Evolutionary conservation across 2,329 filamentous ascomycete species (phyloP), one percentile per base, ranked within the genome.

Genomic region (Hymenoscyphus albidus): DNA sequence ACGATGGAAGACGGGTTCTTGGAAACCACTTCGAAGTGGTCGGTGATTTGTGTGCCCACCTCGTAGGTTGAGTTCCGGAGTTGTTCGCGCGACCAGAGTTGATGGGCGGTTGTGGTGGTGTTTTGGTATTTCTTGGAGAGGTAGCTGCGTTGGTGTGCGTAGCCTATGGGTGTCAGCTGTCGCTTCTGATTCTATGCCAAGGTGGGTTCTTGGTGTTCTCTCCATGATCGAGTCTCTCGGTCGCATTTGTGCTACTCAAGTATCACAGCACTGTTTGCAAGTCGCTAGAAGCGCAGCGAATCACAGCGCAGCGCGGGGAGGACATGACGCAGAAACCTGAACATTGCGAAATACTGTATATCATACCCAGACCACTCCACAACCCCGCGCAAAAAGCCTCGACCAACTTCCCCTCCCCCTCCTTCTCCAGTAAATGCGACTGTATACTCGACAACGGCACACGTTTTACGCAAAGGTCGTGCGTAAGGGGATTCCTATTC

Each of bases 1-100:
- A 86, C 80, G 65, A 91, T 87, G 12, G 81, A 78, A 6, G 80
- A 81, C 0, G 83, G 78, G 0, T 83, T 87, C 76, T 88, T 88
- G 62, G 87, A 83, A 0, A 91, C 78, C 0, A 91, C 87, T 74
- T 91, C 86, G 72, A 91, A 91, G 75, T 91, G 88, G 73, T 91
- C 87, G 2, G 85, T 89, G 64, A 91, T 83, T 51, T 80, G 73
- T 0, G 88, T 89, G 40, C 88, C 88, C 48, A 82, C 79, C 22
- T 86, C 82, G 73, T 91, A 91, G 10, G 70, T 80, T 64, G 80
- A 85, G n/a, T 76, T 70, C 5, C 80, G 74, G 1, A 91, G 81
- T 61, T 87, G 80, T 12, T 81, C 76, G 2, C 74, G 77, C 2
- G 82, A 80, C 87, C 88, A 91, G 1, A 91, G 81, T 68, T 90